phyloP scores from a whole-genome alignment of 2,329 filamentous ascomycete species.

The Pseudohalonectria lignicola region DNA sequence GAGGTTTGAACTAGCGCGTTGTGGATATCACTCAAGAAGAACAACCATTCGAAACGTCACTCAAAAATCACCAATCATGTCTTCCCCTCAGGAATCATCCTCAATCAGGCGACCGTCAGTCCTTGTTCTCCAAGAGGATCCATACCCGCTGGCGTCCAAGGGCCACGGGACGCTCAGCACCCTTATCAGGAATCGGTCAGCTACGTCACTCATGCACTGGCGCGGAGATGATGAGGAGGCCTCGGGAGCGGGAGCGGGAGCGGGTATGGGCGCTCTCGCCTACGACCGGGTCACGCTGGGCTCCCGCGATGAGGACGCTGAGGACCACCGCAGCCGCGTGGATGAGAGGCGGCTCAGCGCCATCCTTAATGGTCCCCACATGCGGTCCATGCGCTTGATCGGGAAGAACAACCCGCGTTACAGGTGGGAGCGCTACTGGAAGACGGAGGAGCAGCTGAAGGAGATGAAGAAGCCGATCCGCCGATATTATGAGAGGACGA shows the following conservation, averaged over 20 bases:
- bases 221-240: conserved; percentile 11
- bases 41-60: too few species aligned
- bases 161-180: conserved; percentile 20
- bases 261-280: too few species aligned
- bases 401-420: conserved; percentile 81
- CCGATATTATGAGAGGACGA: conserved; percentile 80
- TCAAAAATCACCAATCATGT: conserved; percentile 8
- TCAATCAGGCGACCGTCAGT: conserved; percentile 14
- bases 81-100: conserved; percentile 10
- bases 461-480: conserved; percentile 58
- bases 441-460: conserved; percentile 62
- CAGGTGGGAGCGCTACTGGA: conserved; percentile 80
- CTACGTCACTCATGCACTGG: conserved; percentile 8
- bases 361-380: conserved; percentile 56
- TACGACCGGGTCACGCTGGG: background rate
- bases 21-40: too few species aligned
- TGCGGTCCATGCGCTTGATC: conserved; percentile 77
- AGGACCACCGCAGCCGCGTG: conserved; percentile 32
- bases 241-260: conserved; percentile 15
- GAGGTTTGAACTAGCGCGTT: too few species aligned
- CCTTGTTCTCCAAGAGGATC: conserved; percentile 23
- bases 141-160: conserved; percentile 45
- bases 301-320: conserved; percentile 15
- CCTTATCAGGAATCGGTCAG: conserved; percentile 36
- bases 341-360: conserved; percentile 49